Conservation (phyloP, 306 rosid genomes). For the Cucumis melo region DNA sequence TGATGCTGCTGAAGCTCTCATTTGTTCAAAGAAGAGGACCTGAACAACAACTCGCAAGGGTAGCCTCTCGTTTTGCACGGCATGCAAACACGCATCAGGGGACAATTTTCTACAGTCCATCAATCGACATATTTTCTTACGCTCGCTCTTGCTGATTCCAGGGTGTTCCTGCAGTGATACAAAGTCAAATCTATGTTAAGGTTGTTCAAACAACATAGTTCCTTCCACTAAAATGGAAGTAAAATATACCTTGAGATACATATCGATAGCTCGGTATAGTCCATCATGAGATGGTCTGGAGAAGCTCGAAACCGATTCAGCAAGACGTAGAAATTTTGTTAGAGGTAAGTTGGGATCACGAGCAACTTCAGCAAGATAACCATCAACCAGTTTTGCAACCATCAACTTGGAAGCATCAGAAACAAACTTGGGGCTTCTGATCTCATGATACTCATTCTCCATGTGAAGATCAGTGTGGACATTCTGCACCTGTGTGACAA, state of each 20-base stretch:
- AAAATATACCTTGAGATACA: conserved; percentile 53
- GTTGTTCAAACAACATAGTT: neutral
- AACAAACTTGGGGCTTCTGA: conserved; percentile 38
- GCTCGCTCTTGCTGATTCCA: conserved; percentile 73
- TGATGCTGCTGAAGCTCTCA: conserved; percentile 45
- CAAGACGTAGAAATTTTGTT: conserved; percentile 41
- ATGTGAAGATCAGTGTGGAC: conserved; percentile 24
- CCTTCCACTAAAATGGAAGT: neutral
- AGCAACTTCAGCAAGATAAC: conserved; percentile 69
- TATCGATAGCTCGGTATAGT: conserved; percentile 81
- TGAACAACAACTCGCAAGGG: conserved; percentile 78
- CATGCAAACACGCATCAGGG: conserved; percentile 85
- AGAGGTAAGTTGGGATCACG: conserved; percentile 55
- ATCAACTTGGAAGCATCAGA: conserved; percentile 44
- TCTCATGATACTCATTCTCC: conserved; percentile 57
- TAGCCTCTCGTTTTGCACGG: conserved; percentile 85
- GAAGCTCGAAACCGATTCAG: conserved; percentile 57
- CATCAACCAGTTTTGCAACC: conserved; percentile 80
- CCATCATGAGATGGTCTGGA: conserved; percentile 72
- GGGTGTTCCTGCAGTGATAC: conserved; percentile 65
- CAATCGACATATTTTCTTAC: conserved; percentile 67
- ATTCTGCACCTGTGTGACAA: conserved; percentile 27
- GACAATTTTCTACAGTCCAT: conserved; percentile 91
- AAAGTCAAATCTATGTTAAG: neutral
- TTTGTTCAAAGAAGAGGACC: conserved; percentile 87